Evolutionary conservation across 495 filamentous ascomycete species (phyloP).

Genomic region (Poronia punctata): DNA sequence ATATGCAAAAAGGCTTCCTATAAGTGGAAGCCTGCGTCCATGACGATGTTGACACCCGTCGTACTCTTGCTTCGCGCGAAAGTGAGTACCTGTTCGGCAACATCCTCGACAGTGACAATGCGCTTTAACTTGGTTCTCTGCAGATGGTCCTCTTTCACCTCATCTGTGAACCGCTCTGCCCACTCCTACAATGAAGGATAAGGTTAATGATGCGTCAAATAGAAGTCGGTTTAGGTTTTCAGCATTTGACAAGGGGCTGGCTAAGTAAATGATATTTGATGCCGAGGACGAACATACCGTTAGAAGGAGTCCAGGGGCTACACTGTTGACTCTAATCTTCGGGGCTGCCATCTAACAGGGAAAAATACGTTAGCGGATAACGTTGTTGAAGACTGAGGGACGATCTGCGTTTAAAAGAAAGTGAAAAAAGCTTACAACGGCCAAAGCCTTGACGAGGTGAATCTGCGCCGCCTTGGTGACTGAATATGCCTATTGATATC

Average conservation of each 20-base stretch:
- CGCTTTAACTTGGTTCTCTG: conserved; percentile 45
- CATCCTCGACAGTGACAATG: conserved; percentile 46
- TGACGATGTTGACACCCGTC: conserved; percentile 38
- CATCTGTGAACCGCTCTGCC: conserved; percentile 42
- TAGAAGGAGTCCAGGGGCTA: conserved; percentile 45
- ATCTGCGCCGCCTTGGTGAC: conserved; percentile 53
- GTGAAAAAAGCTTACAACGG: conserved; percentile 15
- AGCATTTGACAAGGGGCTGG: too few species aligned
- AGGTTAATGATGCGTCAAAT: conserved; percentile 1
- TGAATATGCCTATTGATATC: conserved; percentile 32
- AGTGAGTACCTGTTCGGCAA: conserved; percentile 38
- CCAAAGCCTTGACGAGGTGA: conserved; percentile 46
- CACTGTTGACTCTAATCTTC: conserved; percentile 47
- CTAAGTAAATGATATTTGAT: too few species aligned
- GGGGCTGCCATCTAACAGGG: conserved; percentile 35
- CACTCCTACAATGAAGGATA: conserved; percentile 37
- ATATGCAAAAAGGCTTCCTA: too few species aligned
- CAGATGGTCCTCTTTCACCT: conserved; percentile 32
- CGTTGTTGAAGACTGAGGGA: too few species aligned
- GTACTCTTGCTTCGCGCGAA: conserved; percentile 34
- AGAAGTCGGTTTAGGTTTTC: too few species aligned
- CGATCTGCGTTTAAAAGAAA: too few species aligned
- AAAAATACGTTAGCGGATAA: neutral
- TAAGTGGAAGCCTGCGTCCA: conserved; percentile 35
- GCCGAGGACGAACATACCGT: conserved; percentile 31